Evolutionary conservation across 2,329 filamentous ascomycete species (phyloP), one percentile per base, ranked within the genome.

Genomic region (Neurospora crassa): DNA sequence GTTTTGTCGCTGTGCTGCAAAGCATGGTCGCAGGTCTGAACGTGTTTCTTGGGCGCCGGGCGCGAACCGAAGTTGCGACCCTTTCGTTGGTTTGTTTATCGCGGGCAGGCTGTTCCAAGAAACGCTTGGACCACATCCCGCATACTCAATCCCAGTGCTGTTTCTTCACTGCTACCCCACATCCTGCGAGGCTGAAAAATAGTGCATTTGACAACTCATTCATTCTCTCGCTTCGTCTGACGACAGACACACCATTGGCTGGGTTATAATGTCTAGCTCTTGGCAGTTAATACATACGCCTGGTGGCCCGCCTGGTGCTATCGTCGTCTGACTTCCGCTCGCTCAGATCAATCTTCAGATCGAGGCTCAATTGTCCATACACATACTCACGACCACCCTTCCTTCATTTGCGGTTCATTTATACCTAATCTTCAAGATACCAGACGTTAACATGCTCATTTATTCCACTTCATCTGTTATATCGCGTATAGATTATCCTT

Each of bases 61-160:
- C 72, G 72, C 75, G 74, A 72, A 72, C 71, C 29, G 74, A 74
- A 75, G 75, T 69, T 72, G 70, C 74, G 73, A 72, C 72, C 71
- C 69, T 63, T 63, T 63, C 53, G 53, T 63, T 63, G 53, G 73
- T 74, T 76, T 76, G 75, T 76, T 76, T 76, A 76, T 72, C 72
- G 73, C 71, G 70, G 53, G 53, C 53, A 63, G 53, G 53, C 16
- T 63, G 53, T 18, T 63, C 53, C 53, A 34, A 63, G 53, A 8
- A 63, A 37, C 53, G 53, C 53, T 34, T 18, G 53, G 29, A 8
- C 53, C 53, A 37, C 53, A 37, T 63, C 53, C 53, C 53, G 53
- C 53, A 63, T n/a, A n/a, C 14, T 63, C 34, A 34, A 63, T 37
- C 53, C 20, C 47, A 59, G 53, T 63, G 53, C 34, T 37, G 14